Evolutionary conservation across 2,329 filamentous ascomycete genomes (phyloP), one percentile per base, ranked within the genome.

Genomic region (Diplocarpon rosae): DNA sequence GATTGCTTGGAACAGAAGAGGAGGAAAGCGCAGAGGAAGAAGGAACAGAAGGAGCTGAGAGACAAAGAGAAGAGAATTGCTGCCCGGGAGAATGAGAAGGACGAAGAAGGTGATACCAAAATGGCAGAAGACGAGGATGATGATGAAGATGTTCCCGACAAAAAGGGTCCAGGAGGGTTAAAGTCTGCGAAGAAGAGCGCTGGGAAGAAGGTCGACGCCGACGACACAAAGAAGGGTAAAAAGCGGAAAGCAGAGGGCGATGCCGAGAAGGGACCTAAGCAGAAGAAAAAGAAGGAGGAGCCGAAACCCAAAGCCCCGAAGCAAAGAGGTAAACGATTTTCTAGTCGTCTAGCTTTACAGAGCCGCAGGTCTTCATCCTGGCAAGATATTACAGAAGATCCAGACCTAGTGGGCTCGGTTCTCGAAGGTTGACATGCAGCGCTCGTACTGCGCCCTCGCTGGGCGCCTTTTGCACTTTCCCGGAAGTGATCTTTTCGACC

Each of bases 271-370:
- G 83, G 76, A 13, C 83, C 84, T 0, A 92, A 90, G 65, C 77
- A 80, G 53, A 94, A 94, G 70, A 95, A 94, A 70, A 94, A 94
- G 70, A 94, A 94, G 67, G 87, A 95, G 51, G 87, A 94, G 59
- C 81, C 82, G 1, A 93, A 93, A 62, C 72, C 80, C 15, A 94
- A 93, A 65, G 72, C 76, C 1, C 75, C 85, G 0, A 95, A 95
- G 59, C 83, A 85, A 0, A 94, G 93, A 70, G 87, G 76, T 78
- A 66, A 15, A 14, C 9, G 16, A 39, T 12, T 20, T 45, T 20
- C 32, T 16, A 27, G 5, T 29, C 37, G 24, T 45, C 10, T 38
- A n/a, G 11, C 24, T 39, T 10, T 35, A 31, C 28, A 20, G 11
- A 24, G 2, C 10, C 14, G 2, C 24, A 8, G 12, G 14, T 32